Conservation (phyloP, 1,284 basidiomycete genomes). For the Blastosporella zonata region DNA sequence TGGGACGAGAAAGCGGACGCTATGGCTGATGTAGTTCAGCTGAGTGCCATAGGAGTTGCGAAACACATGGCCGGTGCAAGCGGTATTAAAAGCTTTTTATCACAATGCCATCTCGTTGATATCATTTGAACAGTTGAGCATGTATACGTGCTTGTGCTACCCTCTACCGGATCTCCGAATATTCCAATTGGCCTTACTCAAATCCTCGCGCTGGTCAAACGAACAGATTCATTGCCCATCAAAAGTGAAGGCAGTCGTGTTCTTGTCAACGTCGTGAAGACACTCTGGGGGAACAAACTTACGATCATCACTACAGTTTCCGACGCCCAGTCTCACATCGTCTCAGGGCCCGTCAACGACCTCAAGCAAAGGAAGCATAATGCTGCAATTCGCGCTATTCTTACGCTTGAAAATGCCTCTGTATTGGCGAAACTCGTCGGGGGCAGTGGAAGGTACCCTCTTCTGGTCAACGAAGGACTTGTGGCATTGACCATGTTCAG, state of each 20-base stretch:
- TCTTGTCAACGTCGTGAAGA: conserved; percentile 78
- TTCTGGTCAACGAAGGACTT: conserved; percentile 88
- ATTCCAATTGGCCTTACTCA: conserved; percentile 53
- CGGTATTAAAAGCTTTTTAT: conserved; percentile 43
- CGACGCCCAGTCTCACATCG: too few relatives aligned
- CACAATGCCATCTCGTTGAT: not conserved
- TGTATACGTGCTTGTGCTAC: conserved; percentile 54
- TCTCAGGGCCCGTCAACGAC: too few relatives aligned
- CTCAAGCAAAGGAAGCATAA: conserved; percentile 47
- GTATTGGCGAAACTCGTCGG: conserved; percentile 73
- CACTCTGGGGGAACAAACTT: conserved; percentile 58
- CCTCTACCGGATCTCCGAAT: conserved; percentile 29
- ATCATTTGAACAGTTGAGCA: conserved; percentile 51
- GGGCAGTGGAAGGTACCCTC: conserved; percentile 75
- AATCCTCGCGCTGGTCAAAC: conserved; percentile 71
- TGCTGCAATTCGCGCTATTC: conserved; percentile 52
- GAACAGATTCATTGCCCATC: conserved; percentile 80
- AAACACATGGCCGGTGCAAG: conserved; percentile 85
- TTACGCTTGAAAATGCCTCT: conserved; percentile 50
- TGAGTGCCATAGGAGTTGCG: conserved; percentile 82
- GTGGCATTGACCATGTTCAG: conserved; percentile 79
- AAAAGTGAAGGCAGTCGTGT: conserved; percentile 90
- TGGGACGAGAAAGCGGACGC: conserved; percentile 71
- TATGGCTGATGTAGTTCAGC: conserved; percentile 82
- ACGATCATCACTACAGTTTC: conserved; percentile 26